Evolutionary conservation across 1,284 basidiomycete genomes (phyloP).

Genomic region (Apiotrichum porosum): DNA sequence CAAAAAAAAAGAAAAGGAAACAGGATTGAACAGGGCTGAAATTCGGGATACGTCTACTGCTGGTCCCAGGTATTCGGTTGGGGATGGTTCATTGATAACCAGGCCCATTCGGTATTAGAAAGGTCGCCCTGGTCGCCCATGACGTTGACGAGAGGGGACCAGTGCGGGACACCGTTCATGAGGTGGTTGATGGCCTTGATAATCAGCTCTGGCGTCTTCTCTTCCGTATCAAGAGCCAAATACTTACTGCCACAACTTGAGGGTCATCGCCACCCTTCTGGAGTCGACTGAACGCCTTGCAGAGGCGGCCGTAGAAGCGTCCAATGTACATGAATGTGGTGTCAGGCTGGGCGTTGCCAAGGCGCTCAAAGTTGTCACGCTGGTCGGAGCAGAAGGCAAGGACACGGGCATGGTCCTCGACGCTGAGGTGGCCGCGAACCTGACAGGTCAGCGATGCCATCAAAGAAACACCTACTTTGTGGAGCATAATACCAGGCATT

Average conservation of each 20-base stretch:
- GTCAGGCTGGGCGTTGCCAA: neutral
- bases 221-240: neutral
- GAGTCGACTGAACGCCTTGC: neutral
- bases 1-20: too few relatives aligned
- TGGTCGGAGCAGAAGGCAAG: neutral
- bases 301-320: slow-evolving; percentile 4
- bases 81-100: too few relatives aligned
- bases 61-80: too few relatives aligned
- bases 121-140: neutral
- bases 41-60: too few relatives aligned
- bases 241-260: neutral
- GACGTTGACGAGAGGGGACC: neutral
- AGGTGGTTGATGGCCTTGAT: neutral
- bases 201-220: neutral
- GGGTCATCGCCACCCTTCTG: slow-evolving; percentile 1
- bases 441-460: neutral
- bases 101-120: too few relatives aligned
- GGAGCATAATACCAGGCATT: slow-evolving; percentile 4
- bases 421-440: neutral
- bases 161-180: neutral
- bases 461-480: slow-evolving; percentile 2
- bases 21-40: too few relatives aligned
- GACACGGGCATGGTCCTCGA: slow-evolving; percentile 1
- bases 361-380: neutral
- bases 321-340: slow-evolving; percentile 1